Percentiles rank a stretch among this genome's conserved stretches.
phyloP scores from a whole-genome alignment of 2,329 filamentous ascomycete genomes.

The Cytospora schulzeri region DNA sequence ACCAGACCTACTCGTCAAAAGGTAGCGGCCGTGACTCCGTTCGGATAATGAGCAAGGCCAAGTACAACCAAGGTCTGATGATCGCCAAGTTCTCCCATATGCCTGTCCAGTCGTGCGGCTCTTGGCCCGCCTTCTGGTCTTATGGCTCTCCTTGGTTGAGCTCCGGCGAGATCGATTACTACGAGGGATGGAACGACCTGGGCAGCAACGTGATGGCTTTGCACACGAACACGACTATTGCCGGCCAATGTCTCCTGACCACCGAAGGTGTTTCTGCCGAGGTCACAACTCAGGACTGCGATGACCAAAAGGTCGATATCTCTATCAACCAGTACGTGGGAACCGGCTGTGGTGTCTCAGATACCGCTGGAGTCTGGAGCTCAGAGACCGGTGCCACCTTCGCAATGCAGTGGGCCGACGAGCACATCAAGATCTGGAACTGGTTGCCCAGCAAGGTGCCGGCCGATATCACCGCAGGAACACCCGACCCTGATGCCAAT shows the following conservation, averaged over 20 bases:
- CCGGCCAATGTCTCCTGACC: constrained; percentile 12
- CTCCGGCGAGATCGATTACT: constrained; percentile 21
- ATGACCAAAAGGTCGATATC: constrained; percentile 2
- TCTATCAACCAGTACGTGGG: neutral
- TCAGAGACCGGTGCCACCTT: constrained; percentile 13
- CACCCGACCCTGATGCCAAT: constrained; percentile 56
- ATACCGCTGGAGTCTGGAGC: constrained; percentile 13
- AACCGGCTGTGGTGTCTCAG: constrained; percentile 15
- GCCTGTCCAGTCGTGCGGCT: constrained; percentile 21
- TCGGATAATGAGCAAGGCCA: constrained; percentile 18
- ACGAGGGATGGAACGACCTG: constrained; percentile 16
- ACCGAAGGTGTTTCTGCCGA: neutral
- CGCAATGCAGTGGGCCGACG: constrained; percentile 22
- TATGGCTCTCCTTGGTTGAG: constrained; percentile 22
- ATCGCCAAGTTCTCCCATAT: constrained; percentile 22
- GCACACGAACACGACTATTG: constrained; percentile 18
- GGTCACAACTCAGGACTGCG: constrained; percentile 13
- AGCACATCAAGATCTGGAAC: constrained; percentile 21
- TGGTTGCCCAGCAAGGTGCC: constrained; percentile 14
- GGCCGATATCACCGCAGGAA: constrained; percentile 33
- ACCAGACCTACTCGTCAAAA: constrained; percentile 7
- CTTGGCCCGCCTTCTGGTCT: constrained; percentile 25
- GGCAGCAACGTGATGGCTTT: constrained; percentile 21
- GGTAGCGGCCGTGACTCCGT: constrained; percentile 19
- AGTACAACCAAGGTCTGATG: constrained; percentile 21